phyloP scores from a whole-genome alignment of 2,329 filamentous ascomycete genomes.

The Fusarium agapanthi region DNA sequence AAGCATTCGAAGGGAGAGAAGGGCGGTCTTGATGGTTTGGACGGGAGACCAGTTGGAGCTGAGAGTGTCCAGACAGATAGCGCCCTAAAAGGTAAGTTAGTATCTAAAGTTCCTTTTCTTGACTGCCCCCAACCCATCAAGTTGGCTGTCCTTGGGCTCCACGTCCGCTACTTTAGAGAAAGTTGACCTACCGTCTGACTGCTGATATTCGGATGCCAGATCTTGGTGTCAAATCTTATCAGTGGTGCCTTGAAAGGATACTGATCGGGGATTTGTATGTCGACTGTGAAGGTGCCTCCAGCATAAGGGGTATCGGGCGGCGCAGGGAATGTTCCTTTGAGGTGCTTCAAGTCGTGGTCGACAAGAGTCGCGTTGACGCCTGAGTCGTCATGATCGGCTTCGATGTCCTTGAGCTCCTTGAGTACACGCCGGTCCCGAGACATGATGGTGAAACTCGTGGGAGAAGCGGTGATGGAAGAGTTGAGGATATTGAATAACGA shows the following conservation, averaged over 20 bases:
- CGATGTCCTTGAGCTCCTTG: conserved; percentile 81
- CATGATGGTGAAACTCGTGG: conserved; percentile 52
- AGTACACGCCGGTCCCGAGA: conserved; percentile 65
- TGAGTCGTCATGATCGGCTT: conserved; percentile 75
- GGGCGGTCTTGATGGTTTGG: conserved; percentile 92
- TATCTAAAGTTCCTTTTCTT: background rate
- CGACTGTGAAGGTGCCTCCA: conserved; percentile 81
- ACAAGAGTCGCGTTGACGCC: conserved; percentile 76
- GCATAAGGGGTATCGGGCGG: conserved; percentile 95
- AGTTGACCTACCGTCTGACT: conserved; percentile 78
- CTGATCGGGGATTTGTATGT: conserved; percentile 85
- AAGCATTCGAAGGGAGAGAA: conserved; percentile 91
- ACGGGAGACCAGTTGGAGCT: conserved; percentile 93
- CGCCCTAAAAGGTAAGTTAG: conserved; percentile 69
- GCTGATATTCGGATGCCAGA: conserved; percentile 98
- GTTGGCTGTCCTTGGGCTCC: background rate
- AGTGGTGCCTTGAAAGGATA: conserved; percentile 93
- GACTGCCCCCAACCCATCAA: background rate
- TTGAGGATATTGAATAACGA: no score
- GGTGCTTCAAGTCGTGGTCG: conserved; percentile 76
- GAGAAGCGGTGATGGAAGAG: background rate
- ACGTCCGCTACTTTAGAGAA: background rate
- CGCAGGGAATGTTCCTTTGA: conserved; percentile 83
- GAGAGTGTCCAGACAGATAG: conserved; percentile 95
- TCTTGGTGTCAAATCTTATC: conserved; percentile 91